Percentiles rank a stretch among this genome's conserved stretches.
phyloP scores from a whole-genome alignment of 2,329 filamentous ascomycete genomes.

The Calonectria pauciramosa region DNA sequence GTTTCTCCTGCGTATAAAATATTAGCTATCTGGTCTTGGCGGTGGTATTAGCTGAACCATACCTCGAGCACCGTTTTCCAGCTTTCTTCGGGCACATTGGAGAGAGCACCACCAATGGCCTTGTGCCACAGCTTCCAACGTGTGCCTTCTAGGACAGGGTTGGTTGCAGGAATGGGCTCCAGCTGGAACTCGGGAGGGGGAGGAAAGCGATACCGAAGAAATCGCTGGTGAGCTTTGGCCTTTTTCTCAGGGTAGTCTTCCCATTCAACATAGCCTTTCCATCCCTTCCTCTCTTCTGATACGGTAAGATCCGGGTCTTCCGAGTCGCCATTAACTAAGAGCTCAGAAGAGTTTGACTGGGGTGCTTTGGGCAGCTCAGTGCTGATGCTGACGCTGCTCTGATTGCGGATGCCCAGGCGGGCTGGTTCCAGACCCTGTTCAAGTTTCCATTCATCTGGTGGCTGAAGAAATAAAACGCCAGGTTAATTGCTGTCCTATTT shows the following conservation, averaged over 20 bases:
- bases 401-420: neutral
- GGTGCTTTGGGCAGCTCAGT: neutral
- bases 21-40: neutral
- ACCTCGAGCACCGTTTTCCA: slow-evolving; percentile 65
- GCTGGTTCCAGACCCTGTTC: slow-evolving; percentile 59
- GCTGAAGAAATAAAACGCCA: neutral
- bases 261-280: slow-evolving; percentile 70
- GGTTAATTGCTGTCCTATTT: no score
- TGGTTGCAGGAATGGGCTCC: slow-evolving; percentile 66
- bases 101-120: slow-evolving; percentile 57
- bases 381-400: neutral
- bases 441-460: slow-evolving; percentile 66
- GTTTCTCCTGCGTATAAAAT: slow-evolving; percentile 60
- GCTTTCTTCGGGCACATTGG: slow-evolving; percentile 67
- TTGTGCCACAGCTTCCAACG: slow-evolving; percentile 72
- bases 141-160: slow-evolving; percentile 69
- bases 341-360: neutral
- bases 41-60: neutral
- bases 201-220: slow-evolving; percentile 43
- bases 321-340: neutral
- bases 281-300: slow-evolving; percentile 54
- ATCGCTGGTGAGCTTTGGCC: slow-evolving; percentile 67
- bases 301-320: neutral
- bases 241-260: slow-evolving; percentile 79
- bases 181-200: slow-evolving; percentile 69